phyloP scores from a whole-genome alignment of 148 eudicot genomes.

The Vaccinium myrtillus region DNA sequence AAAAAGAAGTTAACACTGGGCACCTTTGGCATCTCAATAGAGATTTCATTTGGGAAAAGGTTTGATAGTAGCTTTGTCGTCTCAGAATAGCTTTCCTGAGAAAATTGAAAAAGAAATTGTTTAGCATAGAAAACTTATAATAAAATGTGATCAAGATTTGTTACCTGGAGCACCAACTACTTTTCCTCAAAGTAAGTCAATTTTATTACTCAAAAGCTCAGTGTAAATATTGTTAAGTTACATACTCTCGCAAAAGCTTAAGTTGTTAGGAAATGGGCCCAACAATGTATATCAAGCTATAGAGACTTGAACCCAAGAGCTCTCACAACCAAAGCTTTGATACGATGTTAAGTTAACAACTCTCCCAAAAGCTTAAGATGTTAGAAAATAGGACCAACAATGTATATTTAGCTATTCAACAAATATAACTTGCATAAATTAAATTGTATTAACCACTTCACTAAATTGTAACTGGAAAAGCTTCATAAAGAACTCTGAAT shows the following conservation, averaged over 20 bases:
- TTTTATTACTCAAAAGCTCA: not conserved
- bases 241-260: too few relatives aligned
- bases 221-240: not conserved
- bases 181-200: not conserved
- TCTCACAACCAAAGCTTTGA: too few relatives aligned
- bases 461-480: not conserved
- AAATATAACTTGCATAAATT: not conserved
- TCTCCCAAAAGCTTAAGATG: too few relatives aligned
- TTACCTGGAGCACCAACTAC: not conserved
- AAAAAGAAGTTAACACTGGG: slow-evolving; percentile 12
- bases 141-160: not conserved
- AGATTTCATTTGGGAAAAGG: slow-evolving; percentile 82
- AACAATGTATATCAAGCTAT: too few relatives aligned
- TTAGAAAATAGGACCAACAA: too few relatives aligned
- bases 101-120: slow-evolving; percentile 2
- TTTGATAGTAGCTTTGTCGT: slow-evolving; percentile 55
- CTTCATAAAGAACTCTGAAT: not conserved
- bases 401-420: too few relatives aligned
- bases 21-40: slow-evolving; percentile 83
- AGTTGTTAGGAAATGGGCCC: too few relatives aligned
- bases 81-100: slow-evolving; percentile 78
- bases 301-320: too few relatives aligned
- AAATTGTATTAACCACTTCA: not conserved
- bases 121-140: slow-evolving; percentile 8
- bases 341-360: too few relatives aligned